Base-by-base conservation (phyloP, 306 rosid genomes). In the Cucumis hystrix region DNA sequence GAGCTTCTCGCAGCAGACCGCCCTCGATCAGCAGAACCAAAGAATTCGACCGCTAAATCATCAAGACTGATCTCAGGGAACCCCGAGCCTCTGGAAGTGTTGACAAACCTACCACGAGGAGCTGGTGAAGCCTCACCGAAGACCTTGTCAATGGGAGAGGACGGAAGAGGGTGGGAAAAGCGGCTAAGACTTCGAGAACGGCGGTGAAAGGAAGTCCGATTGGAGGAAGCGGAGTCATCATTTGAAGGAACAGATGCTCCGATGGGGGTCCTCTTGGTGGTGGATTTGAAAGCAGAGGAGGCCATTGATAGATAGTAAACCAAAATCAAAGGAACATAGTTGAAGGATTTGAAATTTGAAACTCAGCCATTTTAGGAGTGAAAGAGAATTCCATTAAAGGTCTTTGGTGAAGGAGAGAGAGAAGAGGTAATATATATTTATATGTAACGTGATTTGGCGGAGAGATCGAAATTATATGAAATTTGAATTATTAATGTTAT, bases 51-150 rank as follows among this genome's bases (percentile, higher is more conserved):
- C 30, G 97, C 96, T 63, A 96, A 87, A 72, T 96, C 99, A 23
- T 96, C 98, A 68, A 92, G 99, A 80, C 97, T 96, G 83, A 96
- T 91, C 83, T 96, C 99, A 65, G 98, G 93, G 82, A 92, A 89
- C 0, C 88, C 97, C 0, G 98, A 91, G 84, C 98, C 99, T 33
- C 97, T 85, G 16, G 85, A 84, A 15, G 92, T 96, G 89, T 92
- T 96, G 49, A 96, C 99, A 61, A 92, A 96, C 80, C 65, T 87
- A 23, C 93, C 91, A 69, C 77, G 83, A 2, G 90, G 90, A 10
- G 85, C 76, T 6, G 85, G 75, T 5, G 84, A 80, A 56, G 37
- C 79, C 64, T 77, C 84, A 17, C 69, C 81, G 17, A 74, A 81
- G n/a, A 40, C 80, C 33, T 88, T 91, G 3, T 9, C 39, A 51